These are phyloP conservation scores for Sphaerulina populicola DNA, from an alignment of 2,329 filamentous ascomycete genomes.

Conservation along the genomic window DNA sequence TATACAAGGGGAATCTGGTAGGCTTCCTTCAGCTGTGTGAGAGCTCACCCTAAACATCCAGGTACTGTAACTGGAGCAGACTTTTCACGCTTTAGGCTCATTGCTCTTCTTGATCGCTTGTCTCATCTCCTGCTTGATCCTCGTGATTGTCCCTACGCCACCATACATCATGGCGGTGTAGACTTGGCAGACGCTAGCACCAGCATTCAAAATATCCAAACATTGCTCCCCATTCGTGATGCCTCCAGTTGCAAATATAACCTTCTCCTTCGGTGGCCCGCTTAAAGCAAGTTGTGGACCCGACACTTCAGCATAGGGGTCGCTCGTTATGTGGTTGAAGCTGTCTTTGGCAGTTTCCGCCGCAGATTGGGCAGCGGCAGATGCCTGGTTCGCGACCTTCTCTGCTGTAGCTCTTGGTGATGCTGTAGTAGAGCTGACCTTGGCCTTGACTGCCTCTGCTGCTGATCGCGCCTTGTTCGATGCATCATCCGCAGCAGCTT, in stretches of 20 bases:
- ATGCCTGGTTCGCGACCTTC: not conserved
- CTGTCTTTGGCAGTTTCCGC: not conserved
- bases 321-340: constrained; percentile 4
- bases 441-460: not conserved
- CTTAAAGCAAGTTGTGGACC: constrained; percentile 4
- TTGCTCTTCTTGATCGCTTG: not conserved
- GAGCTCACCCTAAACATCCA: not conserved
- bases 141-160: constrained; percentile 52
- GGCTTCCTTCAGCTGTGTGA: not conserved
- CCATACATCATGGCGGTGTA: constrained; percentile 70
- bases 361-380: not conserved
- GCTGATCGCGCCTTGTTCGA: constrained; percentile 5
- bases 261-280: constrained; percentile 45
- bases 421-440: not conserved
- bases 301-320: constrained; percentile 1
- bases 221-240: constrained; percentile 85
- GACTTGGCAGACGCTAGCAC: constrained; percentile 59
- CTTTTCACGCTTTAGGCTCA: not conserved
- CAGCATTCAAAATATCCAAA: constrained; percentile 70
- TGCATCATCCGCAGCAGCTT: constrained; percentile 17
- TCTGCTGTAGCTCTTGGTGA: not conserved
- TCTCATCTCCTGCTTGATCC: constrained; percentile 45
- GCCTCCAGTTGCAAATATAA: constrained; percentile 88
- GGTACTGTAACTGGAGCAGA: not conserved
- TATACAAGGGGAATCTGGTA: not conserved